Evolutionary conservation across 768 basidiomycete species (phyloP).

Genomic region (Russula emetica): DNA sequence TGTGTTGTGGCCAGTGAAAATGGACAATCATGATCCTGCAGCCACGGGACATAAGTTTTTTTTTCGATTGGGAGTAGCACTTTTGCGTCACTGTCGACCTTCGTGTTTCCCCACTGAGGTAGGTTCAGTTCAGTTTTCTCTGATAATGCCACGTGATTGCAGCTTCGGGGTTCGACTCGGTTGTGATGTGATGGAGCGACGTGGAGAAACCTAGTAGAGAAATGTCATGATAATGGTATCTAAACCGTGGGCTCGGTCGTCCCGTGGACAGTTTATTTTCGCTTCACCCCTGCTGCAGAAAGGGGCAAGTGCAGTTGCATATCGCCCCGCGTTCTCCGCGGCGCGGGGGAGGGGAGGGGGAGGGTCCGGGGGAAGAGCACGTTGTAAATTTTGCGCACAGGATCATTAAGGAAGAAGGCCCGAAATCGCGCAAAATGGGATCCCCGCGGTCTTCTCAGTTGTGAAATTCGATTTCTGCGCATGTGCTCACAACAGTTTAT

Average conservation of each 20-base stretch:
- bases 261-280: background rate
- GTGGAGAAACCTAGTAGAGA: slow-evolving; percentile 21
- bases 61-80: slow-evolving; percentile 10
- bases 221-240: slow-evolving; percentile 5
- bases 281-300: background rate
- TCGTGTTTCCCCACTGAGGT: slow-evolving; percentile 2
- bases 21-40: background rate
- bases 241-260: slow-evolving; percentile 3
- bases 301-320: background rate
- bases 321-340: slow-evolving; percentile 20
- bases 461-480: background rate
- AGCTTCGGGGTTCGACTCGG: background rate
- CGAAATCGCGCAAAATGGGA: slow-evolving; percentile 15
- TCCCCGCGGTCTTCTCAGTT: background rate
- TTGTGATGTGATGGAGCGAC: background rate
- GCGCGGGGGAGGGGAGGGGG: background rate
- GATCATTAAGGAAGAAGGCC: background rate
- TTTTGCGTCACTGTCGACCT: slow-evolving; percentile 5
- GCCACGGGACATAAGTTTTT: slow-evolving; percentile 4
- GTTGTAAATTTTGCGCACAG: background rate
- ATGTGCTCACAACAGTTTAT: slow-evolving; percentile 6
- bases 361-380: background rate
- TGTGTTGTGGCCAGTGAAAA: background rate
- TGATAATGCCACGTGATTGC: slow-evolving; percentile 11
- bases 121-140: background rate